Base-by-base conservation (phyloP, 2,329 filamentous ascomycete species). In the Colletotrichum sp. region DNA sequence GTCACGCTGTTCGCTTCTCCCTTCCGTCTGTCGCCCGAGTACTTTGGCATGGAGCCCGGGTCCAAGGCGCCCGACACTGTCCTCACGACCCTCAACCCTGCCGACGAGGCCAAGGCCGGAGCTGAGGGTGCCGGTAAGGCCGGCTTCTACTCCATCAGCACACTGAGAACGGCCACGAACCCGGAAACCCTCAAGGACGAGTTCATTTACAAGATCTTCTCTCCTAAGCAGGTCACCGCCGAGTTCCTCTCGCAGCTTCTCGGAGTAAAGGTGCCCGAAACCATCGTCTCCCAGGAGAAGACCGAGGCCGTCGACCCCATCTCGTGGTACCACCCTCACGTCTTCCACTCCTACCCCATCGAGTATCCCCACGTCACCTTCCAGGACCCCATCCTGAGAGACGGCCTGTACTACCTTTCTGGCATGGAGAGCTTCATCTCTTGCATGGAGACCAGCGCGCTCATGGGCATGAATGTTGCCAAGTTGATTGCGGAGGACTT, bases 381-480 rank as follows among this genome's bases (percentile, higher is more conserved):
- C 82, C 95, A 98, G 77, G 93, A 97, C 74, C 90, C 93, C 5
- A 86, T 92, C 75, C 81, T 98, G 5, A 92, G 90, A 7, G 83
- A 89, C 8, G 90, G 91, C 0, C 79, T 96, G 16, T 97, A 92
- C 83, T 93, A 93, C 80, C 93, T 92, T 0, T 91, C 90, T 13
- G 92, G 91, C 4, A 97, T 98, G 57, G 96, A 98, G 84, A 93
- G 93, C 77, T 98, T 99, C 81, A 97, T 98, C 77, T 97, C 94
- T 12, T 98, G 95, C 0, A 98, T 99, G 97, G 97, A 99, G 87
- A 98, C 97, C 8, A 98, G 93, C 81, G 94, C 95, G 2, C 83
- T 98, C 77, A 97, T 97, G 91, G 97, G 97, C 1, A 95, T 90
- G 89, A 97, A 97, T 80, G 92, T 97, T 24, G 95, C 94, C 11